Base-by-base conservation (phyloP, 2,329 filamentous ascomycete genomes). In the Sclerotinia spermophila region DNA sequence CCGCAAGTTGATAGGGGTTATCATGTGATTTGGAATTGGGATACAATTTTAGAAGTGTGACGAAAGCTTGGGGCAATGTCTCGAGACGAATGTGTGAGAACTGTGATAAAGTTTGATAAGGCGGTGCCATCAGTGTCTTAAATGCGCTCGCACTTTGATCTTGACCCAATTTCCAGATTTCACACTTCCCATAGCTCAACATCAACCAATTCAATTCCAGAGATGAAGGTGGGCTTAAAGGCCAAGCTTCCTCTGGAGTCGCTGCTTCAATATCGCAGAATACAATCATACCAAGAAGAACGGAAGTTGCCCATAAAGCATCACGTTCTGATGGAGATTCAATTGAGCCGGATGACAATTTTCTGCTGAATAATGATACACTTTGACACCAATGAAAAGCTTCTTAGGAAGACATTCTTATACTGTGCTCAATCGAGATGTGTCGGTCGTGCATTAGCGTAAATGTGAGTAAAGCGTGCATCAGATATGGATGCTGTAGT, bases 121-220 rank as follows among this genome's bases (percentile, higher is more conserved):
- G 45, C 5, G 45, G 38, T 35, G 30, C 40, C 27, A 66, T 56
- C 35, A 56, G 44, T 55, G 24, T 45, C 55, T 56, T 65, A 30
- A 66, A 66, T 27, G 38, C 38, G 19, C 68, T 69, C 45, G 45
- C 27, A n/a, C 21, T 48, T 45, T 45, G 44, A 30, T 69, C 60
- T 27, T 44, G 48, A 27, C 35, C 44, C 60, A 66, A 5, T 2
- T 81, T 76, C 83, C 84, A 88, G 1, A 90, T 80, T 5, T 82
- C 81, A 68, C 81, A 82, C 78, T 90, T 90, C 0, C 86, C 86
- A 19, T 86, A 82, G 71, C 81, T 83, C 77, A 90, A 82, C 65
- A 81, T 84, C 2, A 90, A 76, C 88, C 88, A 91, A 74, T 86
- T 82, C 1, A 90, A 80, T 72, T 89, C 86, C 0, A 79, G 75